Evolutionary conservation across 179 eudicot species (phyloP).

Genomic region (Beta lomatogona): DNA sequence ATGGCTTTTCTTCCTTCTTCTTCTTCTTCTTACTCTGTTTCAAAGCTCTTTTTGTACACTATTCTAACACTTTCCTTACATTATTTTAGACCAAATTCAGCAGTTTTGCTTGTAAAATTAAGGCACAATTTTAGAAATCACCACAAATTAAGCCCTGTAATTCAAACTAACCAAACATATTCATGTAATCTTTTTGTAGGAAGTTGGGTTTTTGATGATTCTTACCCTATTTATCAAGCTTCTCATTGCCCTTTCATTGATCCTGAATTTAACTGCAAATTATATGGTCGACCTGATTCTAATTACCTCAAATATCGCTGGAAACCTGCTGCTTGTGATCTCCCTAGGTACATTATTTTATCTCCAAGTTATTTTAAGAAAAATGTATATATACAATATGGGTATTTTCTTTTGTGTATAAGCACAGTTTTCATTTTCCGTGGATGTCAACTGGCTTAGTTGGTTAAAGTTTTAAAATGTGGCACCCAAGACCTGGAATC

Average conservation of each 20-base stretch:
- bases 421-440: no score
- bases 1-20: constrained; percentile 26
- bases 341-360: constrained; percentile 55
- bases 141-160: constrained; percentile 31
- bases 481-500: no score
- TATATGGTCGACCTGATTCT: constrained; percentile 83
- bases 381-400: background rate
- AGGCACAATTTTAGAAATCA: constrained; percentile 38
- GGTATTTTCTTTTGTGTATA: no score
- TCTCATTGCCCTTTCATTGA: constrained; percentile 70
- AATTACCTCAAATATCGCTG: constrained; percentile 81
- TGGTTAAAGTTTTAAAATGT: no score
- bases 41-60: constrained; percentile 11
- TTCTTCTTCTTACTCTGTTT: background rate
- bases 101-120: constrained; percentile 44
- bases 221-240: constrained; percentile 61
- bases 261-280: constrained; percentile 71
- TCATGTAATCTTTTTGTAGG: constrained; percentile 73
- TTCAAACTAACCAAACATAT: constrained; percentile 42
- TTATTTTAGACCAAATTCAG: constrained; percentile 27
- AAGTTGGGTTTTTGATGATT: constrained; percentile 65
- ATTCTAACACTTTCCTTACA: constrained; percentile 11
- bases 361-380: no score
- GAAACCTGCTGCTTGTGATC: constrained; percentile 75
- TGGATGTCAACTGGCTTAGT: no score